Conservation (phyloP, 2,329 filamentous ascomycete genomes). For the Orbilia oligospora region DNA sequence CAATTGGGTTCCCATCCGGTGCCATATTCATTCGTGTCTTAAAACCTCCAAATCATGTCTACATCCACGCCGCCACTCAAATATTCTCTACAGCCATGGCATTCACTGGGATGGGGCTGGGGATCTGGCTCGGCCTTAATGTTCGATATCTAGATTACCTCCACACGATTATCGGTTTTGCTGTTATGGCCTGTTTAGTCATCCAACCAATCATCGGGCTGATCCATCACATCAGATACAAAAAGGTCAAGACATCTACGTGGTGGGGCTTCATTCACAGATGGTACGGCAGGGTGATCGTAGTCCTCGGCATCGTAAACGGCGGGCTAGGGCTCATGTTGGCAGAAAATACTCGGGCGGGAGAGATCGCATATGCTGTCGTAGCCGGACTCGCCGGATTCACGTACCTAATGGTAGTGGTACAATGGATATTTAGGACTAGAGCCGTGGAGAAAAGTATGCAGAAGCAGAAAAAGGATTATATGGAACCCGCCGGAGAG, state of each 20-base stretch:
- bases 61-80: slow-evolving; percentile 73
- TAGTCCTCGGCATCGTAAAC: slow-evolving; percentile 75
- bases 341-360: slow-evolving; percentile 67
- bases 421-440: slow-evolving; percentile 45
- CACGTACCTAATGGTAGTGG: slow-evolving; percentile 47
- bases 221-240: slow-evolving; percentile 73
- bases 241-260: slow-evolving; percentile 70
- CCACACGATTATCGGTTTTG: slow-evolving; percentile 74
- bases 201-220: slow-evolving; percentile 74
- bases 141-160: slow-evolving; percentile 69
- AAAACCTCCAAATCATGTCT: slow-evolving; percentile 67
- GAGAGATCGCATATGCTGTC: slow-evolving; percentile 73
- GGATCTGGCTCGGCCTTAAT: slow-evolving; percentile 66
- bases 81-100: slow-evolving; percentile 72
- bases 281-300: slow-evolving; percentile 75
- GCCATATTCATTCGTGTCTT: slow-evolving; percentile 74
- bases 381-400: slow-evolving; percentile 69
- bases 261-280: slow-evolving; percentile 73
- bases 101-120: slow-evolving; percentile 75
- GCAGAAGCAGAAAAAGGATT: slow-evolving; percentile 30
- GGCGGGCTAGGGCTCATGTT: slow-evolving; percentile 75
- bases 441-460: slow-evolving; percentile 31
- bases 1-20: slow-evolving; percentile 74
- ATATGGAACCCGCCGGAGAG: slow-evolving; percentile 29
- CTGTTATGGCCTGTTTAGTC: slow-evolving; percentile 71